phyloP scores from a whole-genome alignment of 805 yeast genomes.

The Yueomyces sinensis region DNA sequence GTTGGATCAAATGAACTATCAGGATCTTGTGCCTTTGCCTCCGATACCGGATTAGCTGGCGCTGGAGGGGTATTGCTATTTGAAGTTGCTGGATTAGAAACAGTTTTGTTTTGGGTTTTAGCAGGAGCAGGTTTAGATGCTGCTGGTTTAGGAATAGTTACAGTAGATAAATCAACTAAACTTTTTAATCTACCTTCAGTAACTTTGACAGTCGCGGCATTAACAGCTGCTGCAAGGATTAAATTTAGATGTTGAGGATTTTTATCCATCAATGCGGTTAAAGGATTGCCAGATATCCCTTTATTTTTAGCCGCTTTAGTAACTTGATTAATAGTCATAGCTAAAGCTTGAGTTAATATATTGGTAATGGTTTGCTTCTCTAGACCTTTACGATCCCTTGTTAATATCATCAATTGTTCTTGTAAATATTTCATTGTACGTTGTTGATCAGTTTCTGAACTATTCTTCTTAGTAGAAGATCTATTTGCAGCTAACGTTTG shows the following conservation, averaged over 20 bases:
- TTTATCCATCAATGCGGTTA: conserved; percentile 63
- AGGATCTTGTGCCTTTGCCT: neutral
- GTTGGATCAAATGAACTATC: conserved; percentile 21
- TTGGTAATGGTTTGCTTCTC: conserved; percentile 76
- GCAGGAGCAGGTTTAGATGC: neutral
- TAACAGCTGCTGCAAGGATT: conserved; percentile 67
- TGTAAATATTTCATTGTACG: conserved; percentile 71
- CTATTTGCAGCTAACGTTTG: conserved; percentile 22
- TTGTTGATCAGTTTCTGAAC: conserved; percentile 26
- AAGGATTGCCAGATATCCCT: conserved; percentile 67
- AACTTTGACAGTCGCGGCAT: conserved; percentile 56
- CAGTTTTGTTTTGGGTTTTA: conserved; percentile 2
- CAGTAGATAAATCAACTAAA: conserved; percentile 22
- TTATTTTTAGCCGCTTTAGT: conserved; percentile 79
- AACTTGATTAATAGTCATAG: conserved; percentile 85
- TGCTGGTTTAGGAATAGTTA: conserved; percentile 2
- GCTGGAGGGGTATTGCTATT: conserved; percentile 4
- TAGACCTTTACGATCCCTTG: conserved; percentile 63
- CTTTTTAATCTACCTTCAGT: conserved; percentile 41
- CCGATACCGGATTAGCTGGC: neutral
- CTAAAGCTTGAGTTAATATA: conserved; percentile 78
- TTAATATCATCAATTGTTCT: conserved; percentile 68
- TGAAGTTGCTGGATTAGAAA: conserved; percentile 9
- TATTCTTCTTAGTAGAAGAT: conserved; percentile 8
- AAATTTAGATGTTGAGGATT: conserved; percentile 72